Percentiles rank a stretch among this genome's conserved stretches.
Conservation (phyloP, 495 filamentous ascomycete species). For the Rusavskia elegans region DNA sequence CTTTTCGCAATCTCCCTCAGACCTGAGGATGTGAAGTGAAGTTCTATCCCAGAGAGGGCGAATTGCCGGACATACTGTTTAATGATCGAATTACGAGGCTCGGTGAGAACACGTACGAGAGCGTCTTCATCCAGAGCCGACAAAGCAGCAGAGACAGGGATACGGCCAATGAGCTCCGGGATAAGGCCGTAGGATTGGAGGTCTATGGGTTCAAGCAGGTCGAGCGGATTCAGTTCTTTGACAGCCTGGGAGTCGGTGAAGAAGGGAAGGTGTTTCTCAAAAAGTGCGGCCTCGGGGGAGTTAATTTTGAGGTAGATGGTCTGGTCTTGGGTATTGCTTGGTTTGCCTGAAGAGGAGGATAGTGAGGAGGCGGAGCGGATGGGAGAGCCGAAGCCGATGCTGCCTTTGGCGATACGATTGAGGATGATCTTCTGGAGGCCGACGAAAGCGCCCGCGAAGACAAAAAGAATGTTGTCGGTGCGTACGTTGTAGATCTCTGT, state of each 20-base stretch:
- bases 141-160: constrained; percentile 76
- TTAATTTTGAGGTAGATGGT: constrained; percentile 26
- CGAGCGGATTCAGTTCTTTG: constrained; percentile 57
- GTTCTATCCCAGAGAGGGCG: constrained; percentile 62
- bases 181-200: constrained; percentile 88
- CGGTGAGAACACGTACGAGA: constrained; percentile 75
- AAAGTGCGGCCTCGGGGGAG: constrained; percentile 42
- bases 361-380: constrained; percentile 35
- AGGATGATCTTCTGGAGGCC: constrained; percentile 81
- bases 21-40: constrained; percentile 68
- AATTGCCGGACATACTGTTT: constrained; percentile 79
- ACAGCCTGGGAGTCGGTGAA: constrained; percentile 32
- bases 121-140: constrained; percentile 63
- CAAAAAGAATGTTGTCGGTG: constrained; percentile 91
- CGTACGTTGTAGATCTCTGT: constrained; percentile 79
- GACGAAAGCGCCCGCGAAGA: constrained; percentile 90
- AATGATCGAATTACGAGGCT: constrained; percentile 74
- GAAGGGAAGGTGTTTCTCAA: constrained; percentile 54
- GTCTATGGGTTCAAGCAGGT: constrained; percentile 66
- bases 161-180: constrained; percentile 80
- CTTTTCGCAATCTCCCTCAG: constrained; percentile 62
- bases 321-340: constrained; percentile 24
- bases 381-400: constrained; percentile 81
- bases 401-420: constrained; percentile 70
- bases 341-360: constrained; percentile 6